Evolutionary conservation across 164 flowering plant genomes (phyloP).

Genomic region (Tinospora cordifolia): DNA sequence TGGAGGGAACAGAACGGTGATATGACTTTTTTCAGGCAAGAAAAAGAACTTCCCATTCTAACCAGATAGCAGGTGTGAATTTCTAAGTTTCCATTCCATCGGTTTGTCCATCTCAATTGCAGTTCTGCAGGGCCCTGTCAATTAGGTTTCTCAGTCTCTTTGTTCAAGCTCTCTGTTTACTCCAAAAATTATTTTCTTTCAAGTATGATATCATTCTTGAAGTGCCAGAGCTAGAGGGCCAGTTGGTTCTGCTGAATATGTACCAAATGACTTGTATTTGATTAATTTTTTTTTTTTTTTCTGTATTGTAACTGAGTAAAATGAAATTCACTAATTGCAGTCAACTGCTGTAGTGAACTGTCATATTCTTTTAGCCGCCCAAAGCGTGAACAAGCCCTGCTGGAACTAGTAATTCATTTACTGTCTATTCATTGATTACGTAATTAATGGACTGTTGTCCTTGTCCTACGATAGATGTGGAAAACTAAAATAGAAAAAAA

Average conservation of each 20-base stretch:
- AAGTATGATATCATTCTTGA: background rate
- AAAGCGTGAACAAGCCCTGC: no score
- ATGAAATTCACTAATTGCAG: background rate
- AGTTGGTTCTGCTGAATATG: background rate
- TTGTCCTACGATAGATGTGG: no score
- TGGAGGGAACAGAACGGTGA: conserved; percentile 61
- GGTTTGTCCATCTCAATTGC: background rate
- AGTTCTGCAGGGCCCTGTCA: background rate
- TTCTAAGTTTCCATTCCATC: background rate
- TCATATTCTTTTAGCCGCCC: no score
- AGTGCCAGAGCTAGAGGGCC: background rate
- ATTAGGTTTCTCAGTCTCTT: background rate
- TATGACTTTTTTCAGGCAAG: background rate
- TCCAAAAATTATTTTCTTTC: background rate
- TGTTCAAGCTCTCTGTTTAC: background rate
- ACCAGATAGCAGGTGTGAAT: background rate
- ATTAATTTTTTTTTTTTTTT: background rate
- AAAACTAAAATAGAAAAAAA: no score
- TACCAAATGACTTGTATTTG: background rate
- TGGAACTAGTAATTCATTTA: no score
- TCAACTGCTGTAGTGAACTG: background rate
- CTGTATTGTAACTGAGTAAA: background rate
- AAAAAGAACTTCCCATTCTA: background rate
- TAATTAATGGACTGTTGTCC: no score
- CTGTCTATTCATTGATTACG: no score